A percentile compares a stretch with the other conserved stretches of the same genome.
Evolutionary conservation across 371 early-diverging fungal species (phyloP).

Genomic region (Entomophthora muscae): DNA sequence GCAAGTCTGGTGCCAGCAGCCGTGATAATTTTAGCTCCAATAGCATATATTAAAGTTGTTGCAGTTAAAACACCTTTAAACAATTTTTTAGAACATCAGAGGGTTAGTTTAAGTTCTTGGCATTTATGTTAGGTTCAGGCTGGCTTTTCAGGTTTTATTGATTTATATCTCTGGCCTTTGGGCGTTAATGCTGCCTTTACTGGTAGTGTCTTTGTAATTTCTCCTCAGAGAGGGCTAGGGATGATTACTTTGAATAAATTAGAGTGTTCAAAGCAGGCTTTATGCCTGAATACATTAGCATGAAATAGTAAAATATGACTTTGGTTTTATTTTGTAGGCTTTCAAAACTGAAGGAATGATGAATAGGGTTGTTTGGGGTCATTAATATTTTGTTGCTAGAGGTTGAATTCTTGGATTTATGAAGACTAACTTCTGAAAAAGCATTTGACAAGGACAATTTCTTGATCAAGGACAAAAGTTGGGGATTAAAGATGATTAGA

Average conservation of each 20-base stretch:
- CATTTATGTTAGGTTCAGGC: constrained; percentile 10
- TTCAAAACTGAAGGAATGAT: constrained; percentile 30
- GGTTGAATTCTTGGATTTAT: constrained; percentile 46
- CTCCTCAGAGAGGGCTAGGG: no score
- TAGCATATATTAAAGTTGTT: constrained; percentile 23
- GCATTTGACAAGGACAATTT: constrained; percentile 14
- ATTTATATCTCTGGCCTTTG: constrained; percentile 13
- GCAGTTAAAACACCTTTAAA: constrained; percentile 24
- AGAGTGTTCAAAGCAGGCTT: constrained; percentile 36
- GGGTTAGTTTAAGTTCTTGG: constrained; percentile 12
- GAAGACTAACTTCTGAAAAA: constrained; percentile 34
- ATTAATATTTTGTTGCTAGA: constrained; percentile 42
- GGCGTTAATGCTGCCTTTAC: no score
- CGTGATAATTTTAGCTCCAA: constrained; percentile 17
- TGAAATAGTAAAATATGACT: constrained; percentile 35
- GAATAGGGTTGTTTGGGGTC: constrained; percentile 39
- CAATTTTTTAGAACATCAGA: constrained; percentile 17
- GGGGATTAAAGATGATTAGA: constrained; percentile 56
- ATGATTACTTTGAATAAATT: constrained; percentile 34
- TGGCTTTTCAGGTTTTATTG: constrained; percentile 14
- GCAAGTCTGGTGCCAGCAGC: constrained; percentile 27
- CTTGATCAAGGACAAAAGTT: constrained; percentile 58
- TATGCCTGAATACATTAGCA: constrained; percentile 33
- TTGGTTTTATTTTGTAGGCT: constrained; percentile 28
- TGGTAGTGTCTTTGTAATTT: no score